Evolutionary conservation across 2,329 filamentous ascomycete species (phyloP).

Genomic region (Cladophialophora immunda): DNA sequence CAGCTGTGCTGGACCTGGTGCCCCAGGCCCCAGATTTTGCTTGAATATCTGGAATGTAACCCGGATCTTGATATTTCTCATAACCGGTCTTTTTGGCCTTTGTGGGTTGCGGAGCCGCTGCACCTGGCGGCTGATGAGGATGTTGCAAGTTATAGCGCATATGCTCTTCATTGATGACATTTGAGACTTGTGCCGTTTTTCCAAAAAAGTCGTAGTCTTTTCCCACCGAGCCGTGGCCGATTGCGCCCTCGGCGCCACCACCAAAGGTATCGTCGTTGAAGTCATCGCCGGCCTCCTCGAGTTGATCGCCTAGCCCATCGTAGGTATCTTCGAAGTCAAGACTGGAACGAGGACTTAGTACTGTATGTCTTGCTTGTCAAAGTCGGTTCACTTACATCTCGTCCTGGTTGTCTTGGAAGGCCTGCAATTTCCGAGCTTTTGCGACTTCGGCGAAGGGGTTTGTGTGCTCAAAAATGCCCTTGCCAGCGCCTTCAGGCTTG

Average conservation of each 20-base stretch:
- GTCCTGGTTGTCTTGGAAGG: slow-evolving; percentile 62
- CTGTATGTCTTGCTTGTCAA: not conserved
- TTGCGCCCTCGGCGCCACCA: slow-evolving; percentile 55
- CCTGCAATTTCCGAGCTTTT: slow-evolving; percentile 57
- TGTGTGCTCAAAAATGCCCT: slow-evolving; percentile 78
- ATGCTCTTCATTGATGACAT: slow-evolving; percentile 90
- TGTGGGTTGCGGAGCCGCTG: slow-evolving; percentile 50
- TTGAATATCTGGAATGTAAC: slow-evolving; percentile 87
- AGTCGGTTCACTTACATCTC: slow-evolving; percentile 58
- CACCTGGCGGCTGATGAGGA: slow-evolving; percentile 47
- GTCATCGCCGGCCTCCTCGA: slow-evolving; percentile 90
- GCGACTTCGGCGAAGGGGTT: slow-evolving; percentile 90
- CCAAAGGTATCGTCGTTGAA: slow-evolving; percentile 98
- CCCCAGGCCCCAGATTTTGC: slow-evolving; percentile 94
- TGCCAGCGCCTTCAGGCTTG: slow-evolving; percentile 62
- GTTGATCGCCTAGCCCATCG: slow-evolving; percentile 88
- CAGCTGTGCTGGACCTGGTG: slow-evolving; percentile 62
- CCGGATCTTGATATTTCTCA: slow-evolving; percentile 86
- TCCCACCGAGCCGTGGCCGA: slow-evolving; percentile 68
- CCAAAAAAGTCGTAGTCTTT: slow-evolving; percentile 98
- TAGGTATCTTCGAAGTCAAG: slow-evolving; percentile 97
- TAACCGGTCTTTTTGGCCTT: slow-evolving; percentile 82
- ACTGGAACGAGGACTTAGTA: slow-evolving; percentile 56
- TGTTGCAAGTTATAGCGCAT: slow-evolving; percentile 80
- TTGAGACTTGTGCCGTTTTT: slow-evolving; percentile 84